phyloP scores from a whole-genome alignment of 2,329 filamentous ascomycete species.

The Cadophora malorum region DNA sequence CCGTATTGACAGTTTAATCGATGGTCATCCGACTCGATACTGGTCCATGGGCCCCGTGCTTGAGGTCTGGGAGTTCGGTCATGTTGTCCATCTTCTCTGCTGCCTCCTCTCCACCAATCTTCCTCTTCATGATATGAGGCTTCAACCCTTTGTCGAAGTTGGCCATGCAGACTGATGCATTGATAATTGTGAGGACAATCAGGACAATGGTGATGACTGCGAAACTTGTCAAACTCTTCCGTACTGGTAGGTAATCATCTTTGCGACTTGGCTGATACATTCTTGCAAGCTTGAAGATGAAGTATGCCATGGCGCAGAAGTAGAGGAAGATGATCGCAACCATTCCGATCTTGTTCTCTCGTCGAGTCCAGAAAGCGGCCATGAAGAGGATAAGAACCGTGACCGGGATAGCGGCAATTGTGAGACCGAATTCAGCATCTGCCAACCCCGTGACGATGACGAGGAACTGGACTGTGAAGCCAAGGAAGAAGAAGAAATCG shows the following conservation, averaged over 20 bases:
- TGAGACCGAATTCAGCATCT: conserved; percentile 81
- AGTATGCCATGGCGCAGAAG: conserved; percentile 89
- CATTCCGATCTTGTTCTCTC: conserved; percentile 83
- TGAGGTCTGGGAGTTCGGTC: conserved; percentile 52
- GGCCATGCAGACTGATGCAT: conserved; percentile 83
- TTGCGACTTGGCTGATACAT: conserved; percentile 77
- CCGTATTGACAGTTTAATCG: conserved; percentile 47
- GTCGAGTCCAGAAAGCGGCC: conserved; percentile 84
- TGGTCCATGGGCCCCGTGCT: conserved; percentile 43
- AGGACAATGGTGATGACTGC: conserved; percentile 90
- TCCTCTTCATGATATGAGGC: conserved; percentile 75
- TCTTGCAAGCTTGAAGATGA: conserved; percentile 96
- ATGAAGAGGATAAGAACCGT: conserved; percentile 87
- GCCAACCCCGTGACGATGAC: conserved; percentile 79
- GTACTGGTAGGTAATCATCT: conserved; percentile 75
- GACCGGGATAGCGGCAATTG: conserved; percentile 86
- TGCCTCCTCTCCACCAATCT: conserved; percentile 51
- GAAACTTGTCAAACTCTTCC: conserved; percentile 88
- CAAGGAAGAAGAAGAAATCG: conserved; percentile 99
- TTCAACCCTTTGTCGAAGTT: conserved; percentile 94
- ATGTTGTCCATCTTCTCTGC: conserved; percentile 56
- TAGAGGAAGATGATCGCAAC: conserved; percentile 80
- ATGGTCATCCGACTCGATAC: conserved; percentile 56
- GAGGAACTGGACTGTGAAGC: conserved; percentile 97
- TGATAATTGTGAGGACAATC: conserved; percentile 85